Base-by-base conservation (phyloP, 2,329 filamentous ascomycete genomes). In the Aspergillus melleus region DNA sequence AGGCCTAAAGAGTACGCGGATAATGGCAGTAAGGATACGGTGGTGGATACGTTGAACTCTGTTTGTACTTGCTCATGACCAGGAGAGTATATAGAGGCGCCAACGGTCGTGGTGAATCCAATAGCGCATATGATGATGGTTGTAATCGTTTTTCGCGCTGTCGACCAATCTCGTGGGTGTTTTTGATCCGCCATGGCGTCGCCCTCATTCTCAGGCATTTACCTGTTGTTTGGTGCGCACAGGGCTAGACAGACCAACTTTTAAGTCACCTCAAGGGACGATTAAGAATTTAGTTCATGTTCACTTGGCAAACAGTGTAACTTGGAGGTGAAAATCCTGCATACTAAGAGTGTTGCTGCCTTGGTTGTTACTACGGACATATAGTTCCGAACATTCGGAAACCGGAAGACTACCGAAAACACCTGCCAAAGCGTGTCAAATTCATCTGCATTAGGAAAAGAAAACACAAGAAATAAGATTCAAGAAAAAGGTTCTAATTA, bases 1-100 rank as follows among this genome's bases (percentile, higher is more conserved):
- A 91, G 88, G 44, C 87, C 87, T 9, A 90, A 75, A n/a, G 90
- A 87, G 76, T 87, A 91, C 54, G 90, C 80, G 0, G 87, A 87
- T 0, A 90, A 82, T 20, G 88, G 88, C 11, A 91, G 77, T 4
- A 88, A 59, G 10, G 74, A 67, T 8, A 70, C 68, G 2, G 70
- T 72, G 8, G 60, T 63, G 10, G 68, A 69, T 24, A 74, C 68
- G 20, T 66, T 42, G 63, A 76, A 74, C 30, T 65, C 62, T 30
- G 63, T 71, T 51, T 86, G 84, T 49, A 91, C 86, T 68, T 89
- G 85, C 5, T 73, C 70, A 16, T 83, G 84, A 32, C 68, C 71
- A 32, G 74, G 70, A 1, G 72, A 67, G 56, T 74, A 74, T 20
- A 74, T 69, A 8, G 73, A 74, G 9, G 72, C 70, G 14, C 69